Conservation (phyloP, 805 yeast genomes). For the Kluyveromyces dobzhanskii region DNA sequence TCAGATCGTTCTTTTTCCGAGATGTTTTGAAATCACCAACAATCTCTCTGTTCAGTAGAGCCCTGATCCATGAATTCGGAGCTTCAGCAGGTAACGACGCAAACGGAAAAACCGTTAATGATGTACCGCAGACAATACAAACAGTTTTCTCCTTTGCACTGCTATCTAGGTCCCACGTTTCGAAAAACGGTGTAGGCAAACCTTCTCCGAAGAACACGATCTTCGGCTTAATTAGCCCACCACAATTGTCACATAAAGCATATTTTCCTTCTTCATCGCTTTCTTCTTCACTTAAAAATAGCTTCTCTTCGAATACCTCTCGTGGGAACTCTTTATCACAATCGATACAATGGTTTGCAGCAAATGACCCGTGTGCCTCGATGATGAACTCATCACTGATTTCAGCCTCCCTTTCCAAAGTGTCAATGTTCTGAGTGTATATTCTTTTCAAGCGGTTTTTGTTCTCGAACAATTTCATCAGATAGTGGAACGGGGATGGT, state of each 20-base stretch:
- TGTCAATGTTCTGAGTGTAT: constrained; percentile 90
- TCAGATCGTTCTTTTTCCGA: constrained; percentile 51
- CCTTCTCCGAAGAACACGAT: constrained; percentile 93
- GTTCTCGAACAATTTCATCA: constrained; percentile 60
- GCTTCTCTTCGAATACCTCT: constrained; percentile 35
- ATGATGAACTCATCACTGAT: constrained; percentile 54
- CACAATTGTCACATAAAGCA: constrained; percentile 52
- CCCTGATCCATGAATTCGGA: constrained; percentile 40
- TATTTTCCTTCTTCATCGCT: constrained; percentile 7
- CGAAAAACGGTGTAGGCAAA: constrained; percentile 63
- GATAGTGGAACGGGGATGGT: constrained; percentile 76
- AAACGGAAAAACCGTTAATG: constrained; percentile 84
- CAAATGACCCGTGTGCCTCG: constrained; percentile 96
- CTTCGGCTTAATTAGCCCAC: constrained; percentile 82
- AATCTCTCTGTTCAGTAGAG: constrained; percentile 61
- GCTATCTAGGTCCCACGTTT: constrained; percentile 51
- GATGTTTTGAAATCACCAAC: constrained; percentile 64
- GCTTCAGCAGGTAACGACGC: constrained; percentile 73
- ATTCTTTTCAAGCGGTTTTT: constrained; percentile 56
- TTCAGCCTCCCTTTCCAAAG: constrained; percentile 82
- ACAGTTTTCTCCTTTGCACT: constrained; percentile 44
- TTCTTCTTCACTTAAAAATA: constrained; percentile 24
- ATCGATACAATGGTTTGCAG: constrained; percentile 71
- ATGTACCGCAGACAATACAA: constrained; percentile 87
- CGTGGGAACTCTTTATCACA: constrained; percentile 51